Conservation (phyloP, 495 filamentous ascomycete genomes). For the Evernia prunastri region DNA sequence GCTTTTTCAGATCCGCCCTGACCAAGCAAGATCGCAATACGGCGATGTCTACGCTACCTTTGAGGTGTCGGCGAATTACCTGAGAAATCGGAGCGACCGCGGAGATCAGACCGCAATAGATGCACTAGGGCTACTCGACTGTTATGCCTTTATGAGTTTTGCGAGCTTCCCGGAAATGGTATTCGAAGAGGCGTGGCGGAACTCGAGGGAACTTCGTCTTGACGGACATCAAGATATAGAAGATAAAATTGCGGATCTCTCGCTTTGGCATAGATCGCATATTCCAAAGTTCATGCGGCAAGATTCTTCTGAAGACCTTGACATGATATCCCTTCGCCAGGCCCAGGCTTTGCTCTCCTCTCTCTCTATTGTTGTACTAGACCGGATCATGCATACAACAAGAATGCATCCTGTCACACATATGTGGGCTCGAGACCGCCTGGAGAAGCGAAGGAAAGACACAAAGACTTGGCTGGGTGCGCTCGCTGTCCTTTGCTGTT, state of each 20-base stretch:
- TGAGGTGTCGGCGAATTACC: slow-evolving; percentile 1
- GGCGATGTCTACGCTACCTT: slow-evolving; percentile 1
- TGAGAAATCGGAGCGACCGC: not conserved
- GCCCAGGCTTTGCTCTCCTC: not conserved
- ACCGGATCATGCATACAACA: not conserved
- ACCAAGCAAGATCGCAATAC: not conserved
- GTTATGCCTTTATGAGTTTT: not conserved
- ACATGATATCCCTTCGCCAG: not conserved
- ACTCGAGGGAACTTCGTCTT: not conserved
- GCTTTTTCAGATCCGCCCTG: not conserved
- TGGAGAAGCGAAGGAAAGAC: not conserved
- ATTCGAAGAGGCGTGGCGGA: not conserved
- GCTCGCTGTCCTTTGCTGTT: not conserved
- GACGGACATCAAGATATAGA: not conserved
- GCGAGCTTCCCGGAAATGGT: not conserved
- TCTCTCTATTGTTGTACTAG: not conserved
- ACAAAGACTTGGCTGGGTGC: not conserved
- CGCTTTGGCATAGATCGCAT: not conserved
- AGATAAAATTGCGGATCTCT: not conserved
- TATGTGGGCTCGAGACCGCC: slow-evolving; percentile 2
- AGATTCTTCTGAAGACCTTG: not conserved
- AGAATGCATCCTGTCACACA: slow-evolving; percentile 3
- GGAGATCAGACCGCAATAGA: not conserved
- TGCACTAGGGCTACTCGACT: not conserved
- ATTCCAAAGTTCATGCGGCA: not conserved